These are phyloP conservation scores for Melanogaster broomeanus DNA, from an alignment of 768 basidiomycete species.

Conservation along the genomic window DNA sequence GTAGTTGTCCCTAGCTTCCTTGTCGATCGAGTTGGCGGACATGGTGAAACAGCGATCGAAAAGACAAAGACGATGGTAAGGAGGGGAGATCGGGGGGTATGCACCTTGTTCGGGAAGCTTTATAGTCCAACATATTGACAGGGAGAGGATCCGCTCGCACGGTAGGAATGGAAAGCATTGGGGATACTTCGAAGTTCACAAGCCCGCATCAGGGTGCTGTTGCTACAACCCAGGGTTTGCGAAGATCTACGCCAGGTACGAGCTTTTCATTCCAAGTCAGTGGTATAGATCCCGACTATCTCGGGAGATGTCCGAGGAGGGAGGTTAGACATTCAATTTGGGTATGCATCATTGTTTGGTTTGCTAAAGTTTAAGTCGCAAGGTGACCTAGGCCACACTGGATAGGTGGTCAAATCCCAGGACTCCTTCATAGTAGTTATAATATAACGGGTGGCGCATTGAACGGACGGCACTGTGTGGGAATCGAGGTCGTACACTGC, in stretches of 20 bases:
- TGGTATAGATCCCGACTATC: slow-evolving; percentile 16
- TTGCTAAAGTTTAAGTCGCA: neutral
- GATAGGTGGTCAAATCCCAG: neutral
- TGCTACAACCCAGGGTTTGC: neutral
- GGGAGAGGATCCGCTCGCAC: neutral
- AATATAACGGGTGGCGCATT: neutral
- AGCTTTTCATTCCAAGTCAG: slow-evolving; percentile 8
- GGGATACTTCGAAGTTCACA: slow-evolving; percentile 8
- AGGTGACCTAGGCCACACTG: too few species aligned
- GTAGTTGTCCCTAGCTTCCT: slow-evolving; percentile 25
- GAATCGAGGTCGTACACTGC: neutral
- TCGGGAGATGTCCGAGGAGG: slow-evolving; percentile 2
- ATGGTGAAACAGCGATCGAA: slow-evolving; percentile 7
- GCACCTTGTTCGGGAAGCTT: slow-evolving; percentile 3
- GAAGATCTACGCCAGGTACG: slow-evolving; percentile 8
- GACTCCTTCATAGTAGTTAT: neutral
- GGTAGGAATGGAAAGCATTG: slow-evolving; percentile 1
- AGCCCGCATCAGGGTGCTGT: slow-evolving; percentile 3
- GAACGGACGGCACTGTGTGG: neutral
- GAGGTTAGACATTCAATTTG: neutral
- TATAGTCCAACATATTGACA: slow-evolving; percentile 15
- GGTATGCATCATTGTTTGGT: neutral
- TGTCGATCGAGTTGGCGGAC: slow-evolving; percentile 24
- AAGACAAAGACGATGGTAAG: slow-evolving; percentile 1
- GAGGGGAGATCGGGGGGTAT: neutral